Base-by-base conservation (phyloP, 2,329 filamentous ascomycete species). In the Fusarium algeriense region DNA sequence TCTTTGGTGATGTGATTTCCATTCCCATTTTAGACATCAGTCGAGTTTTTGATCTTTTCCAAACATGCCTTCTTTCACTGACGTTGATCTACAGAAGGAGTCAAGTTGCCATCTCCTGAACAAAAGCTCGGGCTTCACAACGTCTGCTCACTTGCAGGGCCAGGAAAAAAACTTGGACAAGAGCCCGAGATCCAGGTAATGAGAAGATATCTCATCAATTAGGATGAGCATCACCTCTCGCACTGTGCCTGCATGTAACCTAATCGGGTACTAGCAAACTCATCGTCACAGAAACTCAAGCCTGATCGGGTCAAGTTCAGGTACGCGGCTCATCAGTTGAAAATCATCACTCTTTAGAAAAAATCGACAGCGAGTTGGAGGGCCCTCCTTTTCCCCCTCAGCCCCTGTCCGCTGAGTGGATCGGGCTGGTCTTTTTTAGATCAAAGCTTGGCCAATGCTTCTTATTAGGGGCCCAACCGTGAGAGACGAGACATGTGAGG, bases 401-500 rank as follows among this genome's bases (percentile, higher is more conserved):
- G 32, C 55, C 58, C 56, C 56, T 67, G 67, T 63, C 58, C 45
- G 17, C 19, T 43, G 35, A 40, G 64, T 71, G 64, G 69, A 46
- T 32, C 50, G 28, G 32, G 28, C 57, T 61, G 60, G 65, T 67
- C 60, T 62, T 54, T 71, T 75, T 74, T 65, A 71, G 68, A 70
- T 55, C 68, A 68, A 75, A 72, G 69, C 73, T 74, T 75, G 68
- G 73, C 65, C 68, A 69, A 65, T 72, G 70, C 68, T 64, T 61
- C 44, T 40, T 48, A 50, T 52, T 56, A 71, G 70, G 70, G 73
- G 58, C 57, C 54, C 41, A 60, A 59, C 57, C 70, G 49, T 56
- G 52, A 63, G 48, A 58, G 26, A 46, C 30, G n/a, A 19, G 46
- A 52, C 32, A 49, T 67, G 56, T 48, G 57, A 68, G 52, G 44